Evolutionary conservation across 2,329 filamentous ascomycete species (phyloP).

Genomic region (Aspergillus cejpii): DNA sequence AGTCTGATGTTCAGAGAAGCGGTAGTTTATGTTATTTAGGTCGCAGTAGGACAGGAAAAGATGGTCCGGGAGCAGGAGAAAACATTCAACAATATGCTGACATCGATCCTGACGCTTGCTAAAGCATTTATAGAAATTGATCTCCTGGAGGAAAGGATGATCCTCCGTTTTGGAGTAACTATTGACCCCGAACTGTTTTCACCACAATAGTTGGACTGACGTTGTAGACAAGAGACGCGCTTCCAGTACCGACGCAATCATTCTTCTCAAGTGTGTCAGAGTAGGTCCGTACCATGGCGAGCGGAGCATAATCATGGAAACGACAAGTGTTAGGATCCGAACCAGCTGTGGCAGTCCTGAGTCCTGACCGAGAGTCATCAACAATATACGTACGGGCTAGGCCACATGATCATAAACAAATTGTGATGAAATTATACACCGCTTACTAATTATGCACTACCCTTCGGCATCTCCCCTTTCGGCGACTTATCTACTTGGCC

Average conservation of each 20-base stretch:
- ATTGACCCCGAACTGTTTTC: constrained; percentile 11
- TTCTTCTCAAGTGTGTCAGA: neutral
- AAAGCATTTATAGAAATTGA: constrained; percentile 12
- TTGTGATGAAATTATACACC: no score
- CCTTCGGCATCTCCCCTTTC: no score
- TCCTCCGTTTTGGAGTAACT: neutral
- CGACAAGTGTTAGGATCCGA: no score
- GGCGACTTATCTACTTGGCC: neutral
- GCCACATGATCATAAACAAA: no score
- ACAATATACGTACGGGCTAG: no score
- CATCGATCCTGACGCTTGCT: constrained; percentile 10
- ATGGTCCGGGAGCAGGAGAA: constrained; percentile 12
- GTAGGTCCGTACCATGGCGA: no score
- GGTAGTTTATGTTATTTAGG: neutral
- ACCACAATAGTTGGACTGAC: constrained; percentile 16
- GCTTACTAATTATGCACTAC: no score
- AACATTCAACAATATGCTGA: constrained; percentile 13
- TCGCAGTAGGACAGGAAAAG: constrained; percentile 14
- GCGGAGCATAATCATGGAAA: no score
- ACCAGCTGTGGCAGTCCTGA: no score
- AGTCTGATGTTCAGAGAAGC: neutral
- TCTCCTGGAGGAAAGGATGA: constrained; percentile 5
- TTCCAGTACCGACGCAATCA: constrained; percentile 6
- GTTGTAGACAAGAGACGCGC: constrained; percentile 8
- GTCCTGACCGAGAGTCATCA: no score